Evolutionary conservation across 2,329 filamentous ascomycete genomes (phyloP), one percentile per base, ranked within the genome.

Genomic region (Didymella sp.): DNA sequence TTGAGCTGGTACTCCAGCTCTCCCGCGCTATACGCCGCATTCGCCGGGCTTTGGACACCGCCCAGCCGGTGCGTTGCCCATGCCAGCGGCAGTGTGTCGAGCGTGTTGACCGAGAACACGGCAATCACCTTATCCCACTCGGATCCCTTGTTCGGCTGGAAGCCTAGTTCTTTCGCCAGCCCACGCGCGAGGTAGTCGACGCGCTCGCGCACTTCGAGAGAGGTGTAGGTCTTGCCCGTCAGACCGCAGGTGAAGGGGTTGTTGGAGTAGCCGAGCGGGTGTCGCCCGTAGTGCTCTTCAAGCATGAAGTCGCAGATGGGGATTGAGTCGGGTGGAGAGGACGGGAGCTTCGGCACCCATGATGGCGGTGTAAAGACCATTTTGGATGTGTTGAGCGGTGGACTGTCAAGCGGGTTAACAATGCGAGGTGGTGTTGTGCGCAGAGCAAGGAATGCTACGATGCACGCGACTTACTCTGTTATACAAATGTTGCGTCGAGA

Each of bases 111-210:
- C n/a, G 88, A 88, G 77, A 91, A 96, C 25, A 93, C 79, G 4
- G 82, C 88, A 44, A 91, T 80, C 22, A 93, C 89, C 74, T 92
- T 92, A 68, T 95, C 90, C 88, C 89, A 95, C 72, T 93, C 89
- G 0, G 85, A 85, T 12, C 89, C 90, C 54, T 86, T 75, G 63
- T 90, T 88, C 7, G 89, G 86, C 42, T 82, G 75, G 83, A 90
- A 92, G 40, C 85, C 87, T 57, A 95, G 82, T 61, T 90, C 86
- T 71, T 89, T 87, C 37, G 84, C 83, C 30, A 96, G 78, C 21
- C 85, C 88, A 56, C 88, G 84, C 15, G 91, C 84, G 21, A 95
- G 81, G 50, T 79, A 81, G 25, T 91, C 87, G 9, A 89, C 84
- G 21, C 89, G 83, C 54, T 87, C 81, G 47, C 83, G 84, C 41